Evolutionary conservation across 768 basidiomycete species (phyloP), one percentile per base, ranked within the genome.

Genomic region (Lentinula sp.): DNA sequence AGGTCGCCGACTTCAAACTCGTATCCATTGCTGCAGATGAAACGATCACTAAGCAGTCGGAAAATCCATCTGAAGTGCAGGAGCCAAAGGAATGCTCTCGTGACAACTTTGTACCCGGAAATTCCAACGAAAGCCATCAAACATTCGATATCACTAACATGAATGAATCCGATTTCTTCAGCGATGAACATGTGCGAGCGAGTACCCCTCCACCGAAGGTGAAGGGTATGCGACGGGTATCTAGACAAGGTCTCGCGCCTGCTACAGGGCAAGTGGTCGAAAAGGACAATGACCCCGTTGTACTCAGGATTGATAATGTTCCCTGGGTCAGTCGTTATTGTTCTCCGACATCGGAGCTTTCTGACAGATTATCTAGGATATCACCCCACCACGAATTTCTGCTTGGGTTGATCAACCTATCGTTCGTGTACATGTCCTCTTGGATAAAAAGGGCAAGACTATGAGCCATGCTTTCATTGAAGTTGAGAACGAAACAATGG

Each of bases 391-490:
- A 18, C 85, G 83, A 59, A 88, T 92, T 57, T 72, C 70, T 9
- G 72, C 75, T 6, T 94, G 89, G 89, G 72, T 90, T 59, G 85
- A 81, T 65, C 87, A 88, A 61, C 87, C 87, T 16, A 72, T 85
- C n/a, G 77, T 80, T 57, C 82, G 84, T 54, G 88, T 87, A 7
- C 88, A 93, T 65, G 88, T 93, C 43, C 80, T 94, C 18, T 81
- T 94, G 61, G 91, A 94, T 65, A 76, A 80, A 40, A 86, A 88
- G 65, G 91, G 91, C 43, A 93, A 93, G 73, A 94, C 92, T 0
- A 78, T 87, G 58, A 90, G 88, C 63, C 91, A 94, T 71, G 91
- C 92, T 1, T 93, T 86, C 64, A 87, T 89, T 13, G 91, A 93
- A 70, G 83, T 91, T 63, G 74, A 74, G 23, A 78, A 81, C 62